Conservation (phyloP, 2,329 filamentous ascomycete genomes). For the Xylaria sp. region DNA sequence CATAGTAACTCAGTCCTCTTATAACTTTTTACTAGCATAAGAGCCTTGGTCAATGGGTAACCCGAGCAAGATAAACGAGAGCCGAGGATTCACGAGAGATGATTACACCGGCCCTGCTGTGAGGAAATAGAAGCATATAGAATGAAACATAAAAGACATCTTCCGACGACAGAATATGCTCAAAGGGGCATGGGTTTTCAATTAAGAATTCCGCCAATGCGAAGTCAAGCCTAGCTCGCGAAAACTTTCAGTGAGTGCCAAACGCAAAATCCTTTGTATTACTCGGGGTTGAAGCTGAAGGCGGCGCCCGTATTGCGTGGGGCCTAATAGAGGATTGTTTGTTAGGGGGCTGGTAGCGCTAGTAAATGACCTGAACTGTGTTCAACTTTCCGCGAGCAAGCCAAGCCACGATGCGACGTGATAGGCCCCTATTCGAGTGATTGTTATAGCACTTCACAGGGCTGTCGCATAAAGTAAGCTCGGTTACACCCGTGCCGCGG, state of each 20-base stretch:
- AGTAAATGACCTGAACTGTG: not conserved
- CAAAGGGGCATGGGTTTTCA: not conserved
- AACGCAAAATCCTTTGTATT: not conserved
- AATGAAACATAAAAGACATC: not conserved
- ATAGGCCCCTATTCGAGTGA: not conserved
- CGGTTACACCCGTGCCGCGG: not conserved
- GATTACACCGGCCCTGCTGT: too few relatives aligned
- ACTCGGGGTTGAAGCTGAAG: not conserved
- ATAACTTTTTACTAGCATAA: too few relatives aligned
- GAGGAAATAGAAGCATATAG: not conserved
- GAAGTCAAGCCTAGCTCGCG: not conserved
- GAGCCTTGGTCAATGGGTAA: too few relatives aligned
- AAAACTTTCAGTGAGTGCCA: not conserved
- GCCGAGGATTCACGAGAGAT: too few relatives aligned
- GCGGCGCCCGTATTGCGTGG: not conserved
- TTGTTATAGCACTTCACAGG: not conserved
- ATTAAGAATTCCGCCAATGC: not conserved
- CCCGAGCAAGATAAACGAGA: too few relatives aligned
- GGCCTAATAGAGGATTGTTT: not conserved
- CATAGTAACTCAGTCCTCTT: too few relatives aligned
- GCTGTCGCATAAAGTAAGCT: not conserved
- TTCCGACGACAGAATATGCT: not conserved
- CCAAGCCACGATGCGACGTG: conserved; percentile 2
- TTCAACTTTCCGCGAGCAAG: conserved; percentile 15
- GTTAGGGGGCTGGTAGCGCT: not conserved